A percentile compares a stretch with the other conserved stretches of the same genome.
Evolutionary conservation across 2,329 filamentous ascomycete genomes (phyloP).

Genomic region (Diaporthe citrichinensis): DNA sequence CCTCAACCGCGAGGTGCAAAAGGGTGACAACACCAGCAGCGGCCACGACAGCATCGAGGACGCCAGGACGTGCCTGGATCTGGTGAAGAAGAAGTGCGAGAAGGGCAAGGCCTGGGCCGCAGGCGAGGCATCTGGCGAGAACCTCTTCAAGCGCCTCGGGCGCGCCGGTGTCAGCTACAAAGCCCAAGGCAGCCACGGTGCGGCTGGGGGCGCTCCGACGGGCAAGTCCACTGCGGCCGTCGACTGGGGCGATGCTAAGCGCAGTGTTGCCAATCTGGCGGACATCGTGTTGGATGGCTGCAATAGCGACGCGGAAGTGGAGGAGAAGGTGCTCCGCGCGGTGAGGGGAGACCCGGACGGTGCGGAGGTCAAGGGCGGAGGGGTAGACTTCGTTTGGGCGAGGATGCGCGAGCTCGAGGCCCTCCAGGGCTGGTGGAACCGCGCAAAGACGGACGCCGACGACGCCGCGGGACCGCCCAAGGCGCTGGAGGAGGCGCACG

Average conservation of each 20-base stretch:
- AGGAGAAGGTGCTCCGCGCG: slow-evolving; percentile 68
- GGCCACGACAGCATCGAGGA: slow-evolving; percentile 97
- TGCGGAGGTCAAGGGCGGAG: slow-evolving; percentile 69
- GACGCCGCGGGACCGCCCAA: slow-evolving; percentile 47
- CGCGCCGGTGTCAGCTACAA: slow-evolving; percentile 74
- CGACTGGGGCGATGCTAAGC: slow-evolving; percentile 87
- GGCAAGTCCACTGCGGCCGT: slow-evolving; percentile 81
- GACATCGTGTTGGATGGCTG: slow-evolving; percentile 69
- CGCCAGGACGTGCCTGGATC: slow-evolving; percentile 89
- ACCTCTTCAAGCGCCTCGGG: slow-evolving; percentile 87
- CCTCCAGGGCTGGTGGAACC: slow-evolving; percentile 77
- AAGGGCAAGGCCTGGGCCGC: slow-evolving; percentile 90
- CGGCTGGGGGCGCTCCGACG: slow-evolving; percentile 67
- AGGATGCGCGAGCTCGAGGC: slow-evolving; percentile 77
- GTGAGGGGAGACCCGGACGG: slow-evolving; percentile 71
- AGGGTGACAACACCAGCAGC: slow-evolving; percentile 71
- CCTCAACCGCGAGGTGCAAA: slow-evolving; percentile 89
- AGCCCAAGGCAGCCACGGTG: slow-evolving; percentile 70
- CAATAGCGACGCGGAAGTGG: slow-evolving; percentile 71
- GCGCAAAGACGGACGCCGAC: slow-evolving; percentile 60
- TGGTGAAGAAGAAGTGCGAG: slow-evolving; percentile 96
- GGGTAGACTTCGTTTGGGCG: slow-evolving; percentile 77
- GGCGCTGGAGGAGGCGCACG: slow-evolving; percentile 46
- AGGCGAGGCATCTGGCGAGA: slow-evolving; percentile 83
- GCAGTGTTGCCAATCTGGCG: slow-evolving; percentile 69